A percentile compares a stretch with the other conserved stretches of the same genome.
These are phyloP conservation scores for Daedaleopsis nitida DNA, from an alignment of 768 basidiomycete species.

Conservation along the genomic window DNA sequence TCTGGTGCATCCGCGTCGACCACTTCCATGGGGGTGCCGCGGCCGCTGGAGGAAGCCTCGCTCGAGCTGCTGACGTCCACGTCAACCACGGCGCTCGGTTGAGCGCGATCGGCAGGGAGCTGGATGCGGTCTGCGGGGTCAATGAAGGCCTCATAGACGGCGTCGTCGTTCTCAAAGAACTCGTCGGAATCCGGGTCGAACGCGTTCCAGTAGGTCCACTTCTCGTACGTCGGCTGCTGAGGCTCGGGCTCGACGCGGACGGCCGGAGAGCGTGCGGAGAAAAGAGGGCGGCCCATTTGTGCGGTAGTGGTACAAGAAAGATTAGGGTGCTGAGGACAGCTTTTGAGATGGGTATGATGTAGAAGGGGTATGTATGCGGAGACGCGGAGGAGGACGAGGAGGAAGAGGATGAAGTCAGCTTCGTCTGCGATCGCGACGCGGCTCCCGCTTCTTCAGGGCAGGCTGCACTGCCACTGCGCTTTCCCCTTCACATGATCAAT, in stretches of 20 bases:
- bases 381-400: slow-evolving; percentile 4
- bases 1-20: slow-evolving; percentile 44
- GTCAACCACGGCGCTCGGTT: not conserved
- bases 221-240: slow-evolving; percentile 41
- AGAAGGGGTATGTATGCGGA: slow-evolving; percentile 12
- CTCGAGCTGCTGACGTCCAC: slow-evolving; percentile 35
- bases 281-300: slow-evolving; percentile 27
- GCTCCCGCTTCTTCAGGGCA: slow-evolving; percentile 8
- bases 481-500: not conserved
- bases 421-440: slow-evolving; percentile 10
- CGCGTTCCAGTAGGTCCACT: slow-evolving; percentile 64
- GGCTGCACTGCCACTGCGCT: slow-evolving; percentile 17
- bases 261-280: slow-evolving; percentile 19
- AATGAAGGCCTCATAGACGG: slow-evolving; percentile 66
- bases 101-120: slow-evolving; percentile 9
- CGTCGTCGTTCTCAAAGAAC: slow-evolving; percentile 61
- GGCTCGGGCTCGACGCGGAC: slow-evolving; percentile 26
- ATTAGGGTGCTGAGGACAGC: slow-evolving; percentile 16
- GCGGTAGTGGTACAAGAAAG: slow-evolving; percentile 17
- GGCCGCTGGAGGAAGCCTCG: slow-evolving; percentile 47
- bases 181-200: slow-evolving; percentile 86
- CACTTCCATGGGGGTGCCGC: slow-evolving; percentile 51
- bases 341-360: slow-evolving; percentile 22
- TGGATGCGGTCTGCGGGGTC: slow-evolving; percentile 28
- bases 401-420: not conserved